Conservation (phyloP, 2,329 filamentous ascomycete species). For the Colletotrichum nymphaeae region DNA sequence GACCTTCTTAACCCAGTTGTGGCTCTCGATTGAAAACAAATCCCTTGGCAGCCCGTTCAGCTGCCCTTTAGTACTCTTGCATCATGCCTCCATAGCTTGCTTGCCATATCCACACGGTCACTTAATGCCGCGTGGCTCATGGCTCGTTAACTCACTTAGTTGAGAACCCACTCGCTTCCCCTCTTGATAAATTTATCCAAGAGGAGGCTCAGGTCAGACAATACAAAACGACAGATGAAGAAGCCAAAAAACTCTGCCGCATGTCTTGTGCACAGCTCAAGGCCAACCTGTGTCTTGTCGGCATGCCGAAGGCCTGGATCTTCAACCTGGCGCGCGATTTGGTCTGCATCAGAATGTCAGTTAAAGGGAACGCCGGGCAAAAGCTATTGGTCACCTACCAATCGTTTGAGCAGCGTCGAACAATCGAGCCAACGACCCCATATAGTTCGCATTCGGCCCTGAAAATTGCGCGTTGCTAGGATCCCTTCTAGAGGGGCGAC, state of each 20-base stretch:
- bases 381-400: constrained; percentile 67
- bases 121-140: neutral
- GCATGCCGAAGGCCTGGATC: constrained; percentile 92
- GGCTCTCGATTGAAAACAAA: neutral
- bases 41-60: neutral
- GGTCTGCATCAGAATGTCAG: constrained; percentile 66
- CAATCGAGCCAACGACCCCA: constrained; percentile 87
- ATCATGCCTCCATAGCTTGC: neutral
- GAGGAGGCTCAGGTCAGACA: constrained; percentile 84
- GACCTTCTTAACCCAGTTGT: neutral
- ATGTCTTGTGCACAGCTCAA: constrained; percentile 92
- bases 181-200: constrained; percentile 98
- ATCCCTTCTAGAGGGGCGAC: constrained; percentile 78
- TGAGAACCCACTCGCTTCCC: constrained; percentile 89
- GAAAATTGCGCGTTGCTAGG: constrained; percentile 76
- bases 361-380: neutral
- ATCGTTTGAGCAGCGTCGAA: constrained; percentile 95
- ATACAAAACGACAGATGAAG: constrained; percentile 94
- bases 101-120: neutral
- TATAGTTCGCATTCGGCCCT: constrained; percentile 90
- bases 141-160: constrained; percentile 41
- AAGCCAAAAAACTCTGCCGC: constrained; percentile 98
- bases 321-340: constrained; percentile 95
- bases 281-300: constrained; percentile 92
- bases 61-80: neutral